Percentiles rank a stretch among this genome's conserved stretches.
Evolutionary conservation across 495 filamentous ascomycete genomes (phyloP).

Genomic region (Podospora didyma): DNA sequence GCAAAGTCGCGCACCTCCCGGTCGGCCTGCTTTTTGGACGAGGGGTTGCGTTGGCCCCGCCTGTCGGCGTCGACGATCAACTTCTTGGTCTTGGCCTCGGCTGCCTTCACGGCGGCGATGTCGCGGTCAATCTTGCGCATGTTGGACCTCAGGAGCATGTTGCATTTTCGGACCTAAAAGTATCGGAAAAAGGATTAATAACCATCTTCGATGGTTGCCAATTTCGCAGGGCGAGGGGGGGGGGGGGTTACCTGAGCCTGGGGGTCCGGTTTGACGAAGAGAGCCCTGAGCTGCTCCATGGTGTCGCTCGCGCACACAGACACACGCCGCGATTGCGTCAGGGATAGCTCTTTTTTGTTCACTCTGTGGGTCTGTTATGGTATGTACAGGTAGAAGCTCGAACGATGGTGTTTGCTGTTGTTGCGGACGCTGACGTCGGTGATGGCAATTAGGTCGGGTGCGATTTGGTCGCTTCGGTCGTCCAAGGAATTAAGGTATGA

Average conservation of each 20-base stretch:
- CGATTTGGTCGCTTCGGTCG: not conserved
- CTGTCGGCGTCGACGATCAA: slow-evolving; percentile 74
- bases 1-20: slow-evolving; percentile 83
- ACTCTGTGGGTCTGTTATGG: too few relatives aligned
- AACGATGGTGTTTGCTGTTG: not conserved
- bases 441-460: not conserved
- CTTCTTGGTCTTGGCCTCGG: slow-evolving; percentile 82
- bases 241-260: slow-evolving; percentile 69
- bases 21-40: slow-evolving; percentile 68
- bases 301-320: slow-evolving; percentile 14
- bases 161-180: slow-evolving; percentile 85
- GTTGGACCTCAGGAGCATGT: slow-evolving; percentile 82
- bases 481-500: too few relatives aligned
- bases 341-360: too few relatives aligned
- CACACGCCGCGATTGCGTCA: not conserved
- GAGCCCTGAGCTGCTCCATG: slow-evolving; percentile 84
- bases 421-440: not conserved
- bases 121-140: slow-evolving; percentile 94
- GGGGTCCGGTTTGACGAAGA: slow-evolving; percentile 92
- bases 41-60: slow-evolving; percentile 69
- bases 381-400: too few relatives aligned
- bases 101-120: slow-evolving; percentile 65
- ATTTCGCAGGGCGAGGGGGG: not conserved
- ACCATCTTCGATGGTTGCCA: slow-evolving; percentile 39
- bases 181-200: too few relatives aligned